These are phyloP conservation scores for Fusarium sp. DNA, from an alignment of 2,329 filamentous ascomycete species.

Conservation along the genomic window DNA sequence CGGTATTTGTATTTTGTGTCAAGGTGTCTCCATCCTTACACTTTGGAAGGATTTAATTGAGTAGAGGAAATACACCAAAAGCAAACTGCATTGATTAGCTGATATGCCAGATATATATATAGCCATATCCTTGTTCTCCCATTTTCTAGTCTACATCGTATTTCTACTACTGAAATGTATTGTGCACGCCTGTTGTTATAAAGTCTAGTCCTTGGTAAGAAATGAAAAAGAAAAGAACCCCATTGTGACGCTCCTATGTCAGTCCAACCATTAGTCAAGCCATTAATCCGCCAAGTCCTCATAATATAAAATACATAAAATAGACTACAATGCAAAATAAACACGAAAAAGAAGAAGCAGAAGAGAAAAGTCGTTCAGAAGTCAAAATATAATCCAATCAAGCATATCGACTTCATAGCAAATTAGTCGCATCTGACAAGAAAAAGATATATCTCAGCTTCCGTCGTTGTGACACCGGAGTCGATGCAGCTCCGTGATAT, in stretches of 20 bases:
- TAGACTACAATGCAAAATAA: background rate
- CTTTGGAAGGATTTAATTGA: no score
- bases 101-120: background rate
- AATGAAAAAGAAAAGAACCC: background rate
- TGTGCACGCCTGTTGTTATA: constrained; percentile 2
- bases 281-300: background rate
- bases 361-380: no score
- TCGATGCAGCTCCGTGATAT: background rate
- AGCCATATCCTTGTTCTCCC: background rate
- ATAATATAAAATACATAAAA: background rate
- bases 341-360: no score
- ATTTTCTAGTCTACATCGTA: background rate
- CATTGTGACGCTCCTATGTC: background rate
- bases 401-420: no score
- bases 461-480: background rate
- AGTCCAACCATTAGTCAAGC: background rate
- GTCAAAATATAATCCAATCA: background rate
- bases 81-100: background rate
- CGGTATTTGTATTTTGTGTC: no score
- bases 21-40: no score
- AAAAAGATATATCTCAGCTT: background rate
- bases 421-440: background rate
- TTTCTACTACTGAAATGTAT: background rate
- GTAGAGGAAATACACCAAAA: no score
- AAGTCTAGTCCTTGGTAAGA: background rate